These are phyloP conservation scores for Tetracentron sinense DNA, from an alignment of 164 flowering plant species.

Conservation along the genomic window DNA sequence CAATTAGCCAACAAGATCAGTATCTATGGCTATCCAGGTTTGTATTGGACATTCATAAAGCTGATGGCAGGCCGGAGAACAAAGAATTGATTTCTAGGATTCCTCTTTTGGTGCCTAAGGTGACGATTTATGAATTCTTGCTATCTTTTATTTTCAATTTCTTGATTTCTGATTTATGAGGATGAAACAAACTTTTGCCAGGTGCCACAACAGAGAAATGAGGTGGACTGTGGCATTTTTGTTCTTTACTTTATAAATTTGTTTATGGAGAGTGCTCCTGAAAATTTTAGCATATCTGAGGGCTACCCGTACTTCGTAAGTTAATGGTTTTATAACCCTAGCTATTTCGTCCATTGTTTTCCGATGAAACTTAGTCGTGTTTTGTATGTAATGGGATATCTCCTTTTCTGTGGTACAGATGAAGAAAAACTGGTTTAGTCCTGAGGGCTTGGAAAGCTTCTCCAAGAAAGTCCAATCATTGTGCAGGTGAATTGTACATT, in stretches of 20 bases:
- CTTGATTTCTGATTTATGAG: constrained; percentile 1
- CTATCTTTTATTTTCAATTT: neutral
- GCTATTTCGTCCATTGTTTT: neutral
- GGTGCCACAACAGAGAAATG: constrained; percentile 78
- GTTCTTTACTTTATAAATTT: constrained; percentile 62
- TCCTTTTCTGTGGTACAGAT: constrained; percentile 32
- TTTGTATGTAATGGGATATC: neutral
- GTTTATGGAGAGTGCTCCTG: constrained; percentile 61
- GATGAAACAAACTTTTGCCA: constrained; percentile 18
- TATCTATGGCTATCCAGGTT: constrained; percentile 41
- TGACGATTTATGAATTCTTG: constrained; percentile 7
- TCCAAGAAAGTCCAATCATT: constrained; percentile 23
- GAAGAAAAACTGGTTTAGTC: constrained; percentile 46
- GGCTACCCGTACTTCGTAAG: constrained; percentile 70
- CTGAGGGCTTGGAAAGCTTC: constrained; percentile 36
- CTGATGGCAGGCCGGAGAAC: constrained; percentile 38
- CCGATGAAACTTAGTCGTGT: neutral
- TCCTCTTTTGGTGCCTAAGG: constrained; percentile 76
- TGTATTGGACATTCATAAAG: constrained; percentile 45
- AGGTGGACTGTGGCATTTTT: constrained; percentile 58
- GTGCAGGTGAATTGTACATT: constrained; percentile 1
- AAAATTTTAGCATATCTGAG: constrained; percentile 39
- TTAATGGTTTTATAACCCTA: neutral
- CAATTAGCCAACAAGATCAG: neutral
- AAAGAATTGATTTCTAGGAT: constrained; percentile 32